Conservation (phyloP, 2,329 filamentous ascomycete species). For the Shiraia sp. region DNA sequence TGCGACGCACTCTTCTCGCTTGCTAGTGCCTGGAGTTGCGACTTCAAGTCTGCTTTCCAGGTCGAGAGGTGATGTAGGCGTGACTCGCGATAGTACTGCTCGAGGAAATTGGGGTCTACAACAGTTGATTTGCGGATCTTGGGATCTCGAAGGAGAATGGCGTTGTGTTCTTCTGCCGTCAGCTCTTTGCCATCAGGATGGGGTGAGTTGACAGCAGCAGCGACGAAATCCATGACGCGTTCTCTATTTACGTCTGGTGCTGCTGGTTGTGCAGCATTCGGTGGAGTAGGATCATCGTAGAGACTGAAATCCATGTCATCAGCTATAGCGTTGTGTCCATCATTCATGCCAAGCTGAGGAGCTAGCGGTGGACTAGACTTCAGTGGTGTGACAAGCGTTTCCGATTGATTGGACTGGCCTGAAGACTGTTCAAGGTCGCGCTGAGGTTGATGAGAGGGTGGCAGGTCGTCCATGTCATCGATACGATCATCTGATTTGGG, state of each 20-base stretch:
- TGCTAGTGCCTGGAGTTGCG: slow-evolving; percentile 79
- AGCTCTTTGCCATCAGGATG: slow-evolving; percentile 47
- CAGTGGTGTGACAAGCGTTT: slow-evolving; percentile 32
- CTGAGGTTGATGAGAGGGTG: slow-evolving; percentile 39
- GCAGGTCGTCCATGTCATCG: slow-evolving; percentile 31
- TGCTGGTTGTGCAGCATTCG: slow-evolving; percentile 7
- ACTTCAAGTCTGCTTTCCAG: slow-evolving; percentile 95
- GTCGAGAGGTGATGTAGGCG: slow-evolving; percentile 92
- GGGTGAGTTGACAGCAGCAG: not conserved
- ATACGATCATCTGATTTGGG: slow-evolving; percentile 31
- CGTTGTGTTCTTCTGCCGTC: slow-evolving; percentile 93
- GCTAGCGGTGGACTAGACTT: slow-evolving; percentile 33
- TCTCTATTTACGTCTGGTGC: not conserved
- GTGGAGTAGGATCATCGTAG: slow-evolving; percentile 23
- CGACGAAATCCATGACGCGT: slow-evolving; percentile 4
- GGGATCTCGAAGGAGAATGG: slow-evolving; percentile 79
- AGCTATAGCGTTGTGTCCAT: slow-evolving; percentile 3
- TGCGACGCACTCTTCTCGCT: slow-evolving; percentile 65
- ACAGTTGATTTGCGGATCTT: slow-evolving; percentile 86
- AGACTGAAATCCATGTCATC: slow-evolving; percentile 26
- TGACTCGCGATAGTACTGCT: slow-evolving; percentile 94
- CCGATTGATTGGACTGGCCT: slow-evolving; percentile 5
- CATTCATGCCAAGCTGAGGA: slow-evolving; percentile 9
- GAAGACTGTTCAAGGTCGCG: slow-evolving; percentile 27
- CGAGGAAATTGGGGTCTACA: slow-evolving; percentile 88